These are phyloP conservation scores for Penicillium pancosmium DNA, from an alignment of 495 filamentous ascomycete genomes.

Conservation along the genomic window DNA sequence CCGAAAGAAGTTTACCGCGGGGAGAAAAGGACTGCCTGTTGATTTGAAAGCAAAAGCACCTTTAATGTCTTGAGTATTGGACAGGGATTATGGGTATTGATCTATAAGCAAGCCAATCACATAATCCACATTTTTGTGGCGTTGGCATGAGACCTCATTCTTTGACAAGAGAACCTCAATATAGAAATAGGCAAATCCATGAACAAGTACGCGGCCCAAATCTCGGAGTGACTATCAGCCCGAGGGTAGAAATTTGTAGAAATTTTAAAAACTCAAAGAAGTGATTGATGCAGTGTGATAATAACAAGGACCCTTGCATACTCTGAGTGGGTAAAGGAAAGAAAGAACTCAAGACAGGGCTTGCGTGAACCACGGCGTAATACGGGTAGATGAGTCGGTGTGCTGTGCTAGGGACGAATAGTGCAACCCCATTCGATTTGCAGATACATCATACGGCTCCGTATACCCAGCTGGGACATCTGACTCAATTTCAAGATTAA, in stretches of 20 bases:
- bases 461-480: neutral
- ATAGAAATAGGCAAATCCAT: slow-evolving; percentile 9
- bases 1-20: neutral
- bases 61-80: neutral
- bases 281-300: slow-evolving; percentile 2
- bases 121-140: neutral
- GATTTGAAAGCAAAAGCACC: neutral
- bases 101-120: slow-evolving; percentile 12
- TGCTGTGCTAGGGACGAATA: slow-evolving; percentile 14
- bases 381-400: neutral
- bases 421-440: neutral
- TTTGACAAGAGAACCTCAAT: slow-evolving; percentile 4
- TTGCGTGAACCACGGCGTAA: slow-evolving; percentile 14
- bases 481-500: slow-evolving; percentile 10
- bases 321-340: neutral
- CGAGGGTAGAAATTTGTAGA: slow-evolving; percentile 5
- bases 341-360: neutral
- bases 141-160: slow-evolving; percentile 11
- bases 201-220: slow-evolving; percentile 6
- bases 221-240: slow-evolving; percentile 15
- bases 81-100: slow-evolving; percentile 15
- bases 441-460: neutral
- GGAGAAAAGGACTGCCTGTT: neutral
- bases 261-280: neutral
- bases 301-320: slow-evolving; percentile 5